phyloP scores from a whole-genome alignment of 345 rosid genomes.

The Lepidium africanum region DNA sequence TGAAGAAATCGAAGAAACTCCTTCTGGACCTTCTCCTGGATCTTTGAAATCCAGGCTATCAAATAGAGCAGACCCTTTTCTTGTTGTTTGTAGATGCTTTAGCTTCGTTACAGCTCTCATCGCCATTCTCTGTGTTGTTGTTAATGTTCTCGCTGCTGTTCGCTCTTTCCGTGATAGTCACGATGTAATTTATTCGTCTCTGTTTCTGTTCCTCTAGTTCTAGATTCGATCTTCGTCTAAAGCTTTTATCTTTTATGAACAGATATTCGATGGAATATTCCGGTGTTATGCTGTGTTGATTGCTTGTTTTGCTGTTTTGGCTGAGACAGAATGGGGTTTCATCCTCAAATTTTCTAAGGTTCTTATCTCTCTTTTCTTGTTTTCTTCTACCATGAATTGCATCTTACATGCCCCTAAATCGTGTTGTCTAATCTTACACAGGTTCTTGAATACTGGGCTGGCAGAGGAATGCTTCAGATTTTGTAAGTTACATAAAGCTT shows the following conservation, averaged over 20 bases:
- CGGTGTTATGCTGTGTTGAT: constrained; percentile 83
- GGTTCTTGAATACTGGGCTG: constrained; percentile 90
- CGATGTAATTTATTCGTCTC: constrained; percentile 40
- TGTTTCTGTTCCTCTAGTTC: neutral
- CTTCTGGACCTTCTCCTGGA: constrained; percentile 1
- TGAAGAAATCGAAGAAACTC: constrained; percentile 14
- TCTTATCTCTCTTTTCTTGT: neutral
- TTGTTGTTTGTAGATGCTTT: constrained; percentile 74
- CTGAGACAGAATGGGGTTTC: constrained; percentile 90
- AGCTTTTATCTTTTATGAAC: neutral
- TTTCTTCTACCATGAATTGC: neutral
- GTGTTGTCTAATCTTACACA: constrained; percentile 25
- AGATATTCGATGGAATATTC: constrained; percentile 90
- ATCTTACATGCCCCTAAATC: neutral
- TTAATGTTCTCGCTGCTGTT: constrained; percentile 81
- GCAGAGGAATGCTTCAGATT: constrained; percentile 98
- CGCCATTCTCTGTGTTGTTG: constrained; percentile 70
- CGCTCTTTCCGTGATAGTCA: constrained; percentile 63
- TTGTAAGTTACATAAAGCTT: constrained; percentile 53
- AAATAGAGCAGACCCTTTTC: constrained; percentile 48
- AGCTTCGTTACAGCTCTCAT: constrained; percentile 54
- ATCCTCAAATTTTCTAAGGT: constrained; percentile 70
- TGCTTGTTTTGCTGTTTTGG: constrained; percentile 59
- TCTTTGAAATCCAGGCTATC: constrained; percentile 19
- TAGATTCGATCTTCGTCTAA: constrained; percentile 4